Percentiles rank a stretch among this genome's conserved stretches.
phyloP scores from a whole-genome alignment of 495 filamentous ascomycete genomes.

The Letharia columbiana region DNA sequence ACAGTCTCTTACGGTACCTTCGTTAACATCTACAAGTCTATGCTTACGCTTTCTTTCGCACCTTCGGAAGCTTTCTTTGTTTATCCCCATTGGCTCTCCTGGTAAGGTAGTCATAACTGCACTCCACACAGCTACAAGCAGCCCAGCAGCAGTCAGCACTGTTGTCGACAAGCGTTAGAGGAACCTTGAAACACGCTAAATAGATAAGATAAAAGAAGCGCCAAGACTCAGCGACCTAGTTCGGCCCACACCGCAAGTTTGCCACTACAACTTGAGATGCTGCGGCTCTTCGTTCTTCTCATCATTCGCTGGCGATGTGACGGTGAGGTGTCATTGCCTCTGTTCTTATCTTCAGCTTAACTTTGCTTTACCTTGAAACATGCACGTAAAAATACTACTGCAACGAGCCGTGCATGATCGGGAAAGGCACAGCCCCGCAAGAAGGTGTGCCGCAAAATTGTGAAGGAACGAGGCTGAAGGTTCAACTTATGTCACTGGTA shows the following conservation, averaged over 20 bases:
- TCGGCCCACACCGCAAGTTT: too few relatives aligned
- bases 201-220: slow-evolving; percentile 1
- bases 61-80: too few relatives aligned
- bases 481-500: neutral
- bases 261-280: neutral
- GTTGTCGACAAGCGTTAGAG: too few relatives aligned
- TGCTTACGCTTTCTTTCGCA: too few relatives aligned
- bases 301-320: neutral
- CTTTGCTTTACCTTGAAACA: neutral
- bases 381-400: neutral
- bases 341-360: neutral
- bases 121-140: too few relatives aligned
- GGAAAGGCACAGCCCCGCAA: neutral
- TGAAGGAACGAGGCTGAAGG: slow-evolving; percentile 1
- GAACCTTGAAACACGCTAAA: neutral
- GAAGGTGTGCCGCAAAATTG: neutral
- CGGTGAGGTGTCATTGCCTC: neutral
- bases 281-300: neutral
- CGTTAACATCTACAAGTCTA: too few relatives aligned
- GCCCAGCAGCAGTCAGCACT: too few relatives aligned
- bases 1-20: too few relatives aligned
- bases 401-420: neutral
- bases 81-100: too few relatives aligned
- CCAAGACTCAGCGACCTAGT: neutral
- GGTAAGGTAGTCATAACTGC: too few relatives aligned